These are phyloP conservation scores for Saccharomyces hybrid DNA, from an alignment of 1,139 yeast species.

Conservation along the genomic window DNA sequence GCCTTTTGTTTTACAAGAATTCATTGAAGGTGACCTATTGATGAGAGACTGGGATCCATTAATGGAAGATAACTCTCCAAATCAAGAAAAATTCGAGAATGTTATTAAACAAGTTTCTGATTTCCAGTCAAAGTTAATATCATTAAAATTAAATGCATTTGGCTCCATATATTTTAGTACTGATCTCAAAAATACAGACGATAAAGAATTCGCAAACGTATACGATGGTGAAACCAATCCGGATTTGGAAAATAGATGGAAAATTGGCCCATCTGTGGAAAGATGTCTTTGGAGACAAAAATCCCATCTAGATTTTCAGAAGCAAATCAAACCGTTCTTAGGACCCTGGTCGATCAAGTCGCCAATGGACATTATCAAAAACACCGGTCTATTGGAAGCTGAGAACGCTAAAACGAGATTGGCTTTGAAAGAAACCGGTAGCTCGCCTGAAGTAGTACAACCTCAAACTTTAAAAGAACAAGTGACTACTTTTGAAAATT, in stretches of 20 bases:
- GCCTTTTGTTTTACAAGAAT: slow-evolving; percentile 78
- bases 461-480: slow-evolving; percentile 43
- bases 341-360: slow-evolving; percentile 72
- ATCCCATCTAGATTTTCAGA: slow-evolving; percentile 41
- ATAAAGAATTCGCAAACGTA: slow-evolving; percentile 44
- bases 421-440: slow-evolving; percentile 47
- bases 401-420: slow-evolving; percentile 54
- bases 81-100: slow-evolving; percentile 38
- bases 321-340: slow-evolving; percentile 28
- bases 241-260: slow-evolving; percentile 61
- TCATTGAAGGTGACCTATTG: slow-evolving; percentile 65
- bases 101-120: slow-evolving; percentile 59
- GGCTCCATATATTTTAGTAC: slow-evolving; percentile 69
- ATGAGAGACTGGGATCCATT: slow-evolving; percentile 92
- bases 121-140: slow-evolving; percentile 46
- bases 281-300: slow-evolving; percentile 67
- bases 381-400: slow-evolving; percentile 60
- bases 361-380: slow-evolving; percentile 53
- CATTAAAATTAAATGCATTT: slow-evolving; percentile 53
- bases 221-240: slow-evolving; percentile 59
- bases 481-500: slow-evolving; percentile 52
- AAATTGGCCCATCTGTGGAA: slow-evolving; percentile 86
- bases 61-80: slow-evolving; percentile 37
- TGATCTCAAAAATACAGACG: slow-evolving; percentile 27
- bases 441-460: slow-evolving; percentile 35